These are phyloP conservation scores for Schizochytrium sp. DNA, from an alignment of 108 stramenopile genomes.

Conservation along the genomic window DNA sequence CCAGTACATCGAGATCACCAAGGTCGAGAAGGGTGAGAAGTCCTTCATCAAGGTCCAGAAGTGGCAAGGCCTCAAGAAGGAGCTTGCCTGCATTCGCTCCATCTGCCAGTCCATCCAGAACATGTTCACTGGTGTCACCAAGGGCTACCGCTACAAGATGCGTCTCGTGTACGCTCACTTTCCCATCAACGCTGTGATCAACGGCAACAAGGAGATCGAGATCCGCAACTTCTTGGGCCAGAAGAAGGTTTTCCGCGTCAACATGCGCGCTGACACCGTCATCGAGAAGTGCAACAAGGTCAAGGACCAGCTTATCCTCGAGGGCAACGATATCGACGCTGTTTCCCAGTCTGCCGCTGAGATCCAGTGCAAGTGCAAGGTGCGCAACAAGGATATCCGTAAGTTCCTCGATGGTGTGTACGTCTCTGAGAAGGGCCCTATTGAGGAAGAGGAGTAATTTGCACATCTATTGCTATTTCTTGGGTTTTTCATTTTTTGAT, in stretches of 20 bases:
- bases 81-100: slow-evolving; percentile 95
- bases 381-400: slow-evolving; percentile 99
- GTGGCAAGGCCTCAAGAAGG: slow-evolving; percentile 97
- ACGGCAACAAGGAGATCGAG: slow-evolving; percentile 80
- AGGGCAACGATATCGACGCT: slow-evolving; percentile 94
- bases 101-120: slow-evolving; percentile 98
- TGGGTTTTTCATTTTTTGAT: background rate
- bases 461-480: slow-evolving; percentile 22
- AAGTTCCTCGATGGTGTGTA: slow-evolving; percentile 99
- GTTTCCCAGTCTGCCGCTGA: slow-evolving; percentile 94
- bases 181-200: slow-evolving; percentile 96
- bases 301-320: slow-evolving; percentile 98
- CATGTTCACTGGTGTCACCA: slow-evolving; percentile 98
- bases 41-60: slow-evolving; percentile 90
- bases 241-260: slow-evolving; percentile 92
- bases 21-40: slow-evolving; percentile 74
- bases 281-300: slow-evolving; percentile 91
- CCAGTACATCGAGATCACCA: slow-evolving; percentile 85
- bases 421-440: slow-evolving; percentile 94
- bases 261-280: slow-evolving; percentile 88
- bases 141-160: slow-evolving; percentile 99
- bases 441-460: slow-evolving; percentile 68
- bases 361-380: slow-evolving; percentile 94
- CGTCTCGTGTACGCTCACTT: slow-evolving; percentile 99
- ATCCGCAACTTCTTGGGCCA: slow-evolving; percentile 99